Evolutionary conservation across 176 grass and related monocot genomes (phyloP).

Genomic region (Avena eriantha): DNA sequence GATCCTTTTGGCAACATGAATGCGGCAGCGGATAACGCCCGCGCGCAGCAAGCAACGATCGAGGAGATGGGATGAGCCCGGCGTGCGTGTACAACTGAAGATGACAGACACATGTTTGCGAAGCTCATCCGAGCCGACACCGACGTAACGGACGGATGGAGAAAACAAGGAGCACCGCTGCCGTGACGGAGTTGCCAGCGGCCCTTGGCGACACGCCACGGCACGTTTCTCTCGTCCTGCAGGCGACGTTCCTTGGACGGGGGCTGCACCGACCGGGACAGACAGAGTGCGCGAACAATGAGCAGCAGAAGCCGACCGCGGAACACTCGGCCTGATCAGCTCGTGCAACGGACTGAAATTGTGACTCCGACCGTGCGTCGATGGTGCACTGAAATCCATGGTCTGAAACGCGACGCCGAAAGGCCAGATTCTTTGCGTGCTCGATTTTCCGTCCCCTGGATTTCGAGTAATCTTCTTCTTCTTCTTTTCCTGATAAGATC

Average conservation of each 20-base stretch:
- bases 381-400: background rate
- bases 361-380: background rate
- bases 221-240: background rate
- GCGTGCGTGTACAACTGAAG: background rate
- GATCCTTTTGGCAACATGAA: background rate
- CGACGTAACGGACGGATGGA: background rate
- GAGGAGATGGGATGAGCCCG: conserved; percentile 24
- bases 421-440: background rate
- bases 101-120: conserved; percentile 21
- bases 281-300: too few species aligned
- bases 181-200: background rate
- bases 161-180: background rate
- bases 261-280: conserved; percentile 21
- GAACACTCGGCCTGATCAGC: background rate
- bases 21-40: background rate
- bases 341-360: background rate
- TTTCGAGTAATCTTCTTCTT: background rate
- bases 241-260: conserved; percentile 13
- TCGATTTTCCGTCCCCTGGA: background rate
- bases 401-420: conserved; percentile 33
- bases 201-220: conserved; percentile 8
- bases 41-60: background rate
- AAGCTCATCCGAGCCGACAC: background rate
- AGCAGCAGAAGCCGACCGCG: too few species aligned
- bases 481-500: conserved; percentile 1